Evolutionary conservation across 2,329 filamentous ascomycete species (phyloP), one percentile per base, ranked within the genome.

Genomic region (Aspergillus bombycis): DNA sequence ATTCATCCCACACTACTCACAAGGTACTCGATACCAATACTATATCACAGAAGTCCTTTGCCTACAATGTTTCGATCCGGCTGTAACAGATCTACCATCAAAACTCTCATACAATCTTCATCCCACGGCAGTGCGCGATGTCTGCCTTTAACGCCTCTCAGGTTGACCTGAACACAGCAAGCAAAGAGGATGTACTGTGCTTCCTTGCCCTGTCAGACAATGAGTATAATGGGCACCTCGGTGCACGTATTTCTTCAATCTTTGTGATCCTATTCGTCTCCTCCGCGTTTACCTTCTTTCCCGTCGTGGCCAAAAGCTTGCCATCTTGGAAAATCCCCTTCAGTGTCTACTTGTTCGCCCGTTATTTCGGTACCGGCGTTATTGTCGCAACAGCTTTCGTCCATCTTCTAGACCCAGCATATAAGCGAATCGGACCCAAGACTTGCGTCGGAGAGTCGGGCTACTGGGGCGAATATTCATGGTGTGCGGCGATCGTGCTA

Each of bases 361-460:
- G 79, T 14, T 82, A 82, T 70, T 83, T 83, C 57, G 80, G 81
- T 30, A 76, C 80, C 1, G 81, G 81, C 6, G 81, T 83, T 53
- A 83, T 83, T 58, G 67, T 83, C 46, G 80, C 81, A 8, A 83
- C 81, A 4, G 80, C 80, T 0, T 82, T 82, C 66, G 77, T 82
- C 55, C 83, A 84, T 71, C 77, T 83, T 9, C 78, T 82, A 21
- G 80, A 82, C 43, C 81, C 81, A 1, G 80, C 80, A 0, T 82
- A 82, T 59, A 55, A 52, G 1, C 76, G 80, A 57, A 82, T 83
- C 57, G 83, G 83, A 4, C 75, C 80, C 0, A 66, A 75, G 19
- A 80, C 79, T 30, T 86, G 83, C 63, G 82, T 85, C 5, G 84
- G 84, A 28, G 81, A 85, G 78, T 86, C 84, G 0, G 83, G 81